Evolutionary conservation across 2,329 filamentous ascomycete species (phyloP).

Genomic region (Amphichorda felina): DNA sequence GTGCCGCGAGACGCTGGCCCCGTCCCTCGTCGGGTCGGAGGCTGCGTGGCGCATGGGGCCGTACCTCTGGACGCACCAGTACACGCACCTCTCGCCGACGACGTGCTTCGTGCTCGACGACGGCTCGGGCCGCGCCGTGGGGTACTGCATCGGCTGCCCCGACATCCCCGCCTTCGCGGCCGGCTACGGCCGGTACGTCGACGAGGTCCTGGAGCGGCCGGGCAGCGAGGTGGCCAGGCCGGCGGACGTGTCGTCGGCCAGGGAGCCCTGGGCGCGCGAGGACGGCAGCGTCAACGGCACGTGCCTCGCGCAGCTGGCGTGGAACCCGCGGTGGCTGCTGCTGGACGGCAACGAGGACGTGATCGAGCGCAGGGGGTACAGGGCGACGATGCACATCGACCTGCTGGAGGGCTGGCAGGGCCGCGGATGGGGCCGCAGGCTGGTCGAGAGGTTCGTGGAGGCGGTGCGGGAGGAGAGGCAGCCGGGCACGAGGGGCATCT

Average conservation of each 20-base stretch:
- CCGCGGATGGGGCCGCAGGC: conserved; percentile 28
- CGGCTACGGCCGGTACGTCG: conserved; percentile 25
- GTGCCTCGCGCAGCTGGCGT: conserved; percentile 28
- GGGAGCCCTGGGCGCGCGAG: conserved; percentile 17
- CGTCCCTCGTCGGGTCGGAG: conserved; percentile 22
- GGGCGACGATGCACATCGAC: conserved; percentile 38
- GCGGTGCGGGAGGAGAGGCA: conserved; percentile 15
- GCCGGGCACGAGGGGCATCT: conserved; percentile 19
- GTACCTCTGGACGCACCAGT: conserved; percentile 40
- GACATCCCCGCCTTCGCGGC: conserved; percentile 26
- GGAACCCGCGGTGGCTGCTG: conserved; percentile 26
- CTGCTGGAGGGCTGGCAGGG: conserved; percentile 28
- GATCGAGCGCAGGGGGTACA: conserved; percentile 16
- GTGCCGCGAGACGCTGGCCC: conserved; percentile 36
- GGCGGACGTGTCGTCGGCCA: conserved; percentile 11
- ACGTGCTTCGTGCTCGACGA: conserved; percentile 37
- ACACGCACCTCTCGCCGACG: conserved; percentile 29
- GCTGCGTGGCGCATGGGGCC: conserved; percentile 24
- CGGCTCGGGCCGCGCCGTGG: conserved; percentile 28
- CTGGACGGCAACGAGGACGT: conserved; percentile 19
- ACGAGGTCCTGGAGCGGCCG: conserved; percentile 17
- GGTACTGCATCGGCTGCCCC: conserved; percentile 36
- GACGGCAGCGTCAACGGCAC: conserved; percentile 12
- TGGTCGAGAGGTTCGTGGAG: conserved; percentile 28
- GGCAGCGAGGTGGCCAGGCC: conserved; percentile 11